phyloP scores from a whole-genome alignment of 1,284 basidiomycete genomes.

The Sutorius eximius region DNA sequence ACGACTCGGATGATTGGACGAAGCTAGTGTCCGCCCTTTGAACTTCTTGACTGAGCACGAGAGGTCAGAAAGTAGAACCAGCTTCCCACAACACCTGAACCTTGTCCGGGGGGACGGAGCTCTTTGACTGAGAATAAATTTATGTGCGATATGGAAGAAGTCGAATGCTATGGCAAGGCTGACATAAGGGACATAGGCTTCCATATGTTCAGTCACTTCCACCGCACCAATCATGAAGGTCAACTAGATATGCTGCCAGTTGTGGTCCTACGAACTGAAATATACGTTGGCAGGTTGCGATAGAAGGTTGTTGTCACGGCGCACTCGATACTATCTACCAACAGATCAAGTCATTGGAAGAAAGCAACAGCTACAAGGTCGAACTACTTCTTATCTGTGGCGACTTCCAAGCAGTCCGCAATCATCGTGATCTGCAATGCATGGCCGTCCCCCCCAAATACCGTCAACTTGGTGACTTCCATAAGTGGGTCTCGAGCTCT shows the following conservation, averaged over 20 bases:
- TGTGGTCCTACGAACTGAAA: neutral
- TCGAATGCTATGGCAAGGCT: too few relatives aligned
- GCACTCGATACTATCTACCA: slow-evolving; percentile 84
- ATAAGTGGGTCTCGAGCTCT: slow-evolving; percentile 52
- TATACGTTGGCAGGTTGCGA: slow-evolving; percentile 61
- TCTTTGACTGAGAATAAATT: too few relatives aligned
- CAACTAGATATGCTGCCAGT: neutral
- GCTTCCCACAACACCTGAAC: too few relatives aligned
- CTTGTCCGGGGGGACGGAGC: too few relatives aligned
- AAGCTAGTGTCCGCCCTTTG: too few relatives aligned
- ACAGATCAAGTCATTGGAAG: slow-evolving; percentile 69
- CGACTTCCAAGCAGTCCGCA: slow-evolving; percentile 94
- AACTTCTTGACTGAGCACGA: too few relatives aligned
- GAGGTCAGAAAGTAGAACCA: too few relatives aligned
- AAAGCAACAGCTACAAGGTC: slow-evolving; percentile 62
- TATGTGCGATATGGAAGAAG: too few relatives aligned
- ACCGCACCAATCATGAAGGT: slow-evolving; percentile 24
- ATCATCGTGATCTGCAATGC: slow-evolving; percentile 81
- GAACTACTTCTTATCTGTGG: slow-evolving; percentile 91
- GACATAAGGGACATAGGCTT: slow-evolving; percentile 9
- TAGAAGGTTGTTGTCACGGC: slow-evolving; percentile 97
- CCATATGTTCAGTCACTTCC: neutral
- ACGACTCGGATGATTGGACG: too few relatives aligned
- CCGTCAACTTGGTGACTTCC: slow-evolving; percentile 79
- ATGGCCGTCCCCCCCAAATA: slow-evolving; percentile 94